Conservation (phyloP, 495 filamentous ascomycete genomes). For the Copromyces sp. region DNA sequence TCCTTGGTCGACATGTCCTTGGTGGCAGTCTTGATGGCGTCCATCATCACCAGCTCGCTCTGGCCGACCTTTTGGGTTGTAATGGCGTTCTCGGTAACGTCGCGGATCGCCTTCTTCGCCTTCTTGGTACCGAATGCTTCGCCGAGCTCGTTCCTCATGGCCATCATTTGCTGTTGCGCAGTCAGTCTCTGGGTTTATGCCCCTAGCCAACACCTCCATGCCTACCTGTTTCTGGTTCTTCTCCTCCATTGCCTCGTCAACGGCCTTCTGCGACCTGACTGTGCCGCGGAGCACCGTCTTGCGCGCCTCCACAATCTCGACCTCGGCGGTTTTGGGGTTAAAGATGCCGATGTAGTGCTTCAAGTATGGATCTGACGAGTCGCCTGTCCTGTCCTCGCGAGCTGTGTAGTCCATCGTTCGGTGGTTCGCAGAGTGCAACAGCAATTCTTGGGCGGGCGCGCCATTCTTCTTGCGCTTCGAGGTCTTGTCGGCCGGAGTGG, state of each 20-base stretch:
- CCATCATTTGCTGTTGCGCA: slow-evolving; percentile 27
- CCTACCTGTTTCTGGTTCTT: slow-evolving; percentile 30
- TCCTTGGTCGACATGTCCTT: slow-evolving; percentile 47
- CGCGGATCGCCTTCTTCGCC: slow-evolving; percentile 72
- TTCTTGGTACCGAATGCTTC: slow-evolving; percentile 91
- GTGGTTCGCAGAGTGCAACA: slow-evolving; percentile 69
- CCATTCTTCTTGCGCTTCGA: slow-evolving; percentile 32
- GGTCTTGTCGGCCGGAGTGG: slow-evolving; percentile 39
- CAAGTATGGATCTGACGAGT: slow-evolving; percentile 45
- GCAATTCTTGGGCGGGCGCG: slow-evolving; percentile 47
- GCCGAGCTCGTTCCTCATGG: slow-evolving; percentile 61
- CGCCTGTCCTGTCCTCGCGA: slow-evolving; percentile 53
- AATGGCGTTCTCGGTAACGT: slow-evolving; percentile 72
- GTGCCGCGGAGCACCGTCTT: slow-evolving; percentile 61
- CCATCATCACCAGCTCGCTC: slow-evolving; percentile 51
- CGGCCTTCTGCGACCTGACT: slow-evolving; percentile 43
- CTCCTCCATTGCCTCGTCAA: slow-evolving; percentile 29
- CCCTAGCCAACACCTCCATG: background rate
- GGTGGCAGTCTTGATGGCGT: slow-evolving; percentile 48
- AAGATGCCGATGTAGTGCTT: slow-evolving; percentile 84
- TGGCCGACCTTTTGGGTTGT: slow-evolving; percentile 39
- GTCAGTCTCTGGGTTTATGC: background rate
- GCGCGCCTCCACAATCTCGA: slow-evolving; percentile 66
- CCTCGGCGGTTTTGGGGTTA: slow-evolving; percentile 59
- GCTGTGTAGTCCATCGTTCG: slow-evolving; percentile 71